Base-by-base conservation (phyloP, 2,329 filamentous ascomycete species). In the Colletotrichum higginsianum region DNA sequence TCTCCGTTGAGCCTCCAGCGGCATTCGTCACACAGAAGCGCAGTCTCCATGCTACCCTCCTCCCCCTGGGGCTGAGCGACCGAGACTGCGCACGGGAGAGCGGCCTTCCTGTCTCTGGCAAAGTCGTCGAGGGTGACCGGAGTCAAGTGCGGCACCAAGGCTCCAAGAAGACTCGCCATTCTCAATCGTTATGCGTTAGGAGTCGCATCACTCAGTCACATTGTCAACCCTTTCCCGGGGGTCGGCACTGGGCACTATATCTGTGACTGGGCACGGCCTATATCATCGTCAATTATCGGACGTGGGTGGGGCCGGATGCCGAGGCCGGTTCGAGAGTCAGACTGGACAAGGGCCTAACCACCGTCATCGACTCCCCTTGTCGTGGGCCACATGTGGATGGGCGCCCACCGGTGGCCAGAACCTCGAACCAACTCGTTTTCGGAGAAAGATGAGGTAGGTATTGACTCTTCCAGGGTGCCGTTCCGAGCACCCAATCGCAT, bases 241-340 rank as follows among this genome's bases (percentile, higher is more conserved):
- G 18, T 68, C 58, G 65, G 58, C 53, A 60, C 46, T 60, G 65
- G 52, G 65, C 65, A 71, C 60, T 71, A 44, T 71, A 71, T 58
- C 30, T 68, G 65, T 38, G 64, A 71, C 65, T 8, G 53, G 40
- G 65, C 58, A 71, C 53, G 58, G 65, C 65, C 68, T 68, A 68
- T 69, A 64, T 18, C 38, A 35, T 55, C 18, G 40, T 38, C 46
- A 55, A 40, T 15, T 64, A 61, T 60, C 65, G 46, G 55, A 42
- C 30, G 56, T 47, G 56, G 46, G 56, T 55, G 56, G 46, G 58
- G 57, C 47, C 57, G 57, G 46, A 18, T 26, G 15, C 46, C 60
- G 46, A 46, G 46, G 58, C 58, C 44, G 60, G 35, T 42, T 50
- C 58, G 4, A 47, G 52, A 40, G 47, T 38, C 47, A 52, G 35